Evolutionary conservation across 1,139 yeast species (phyloP).

Genomic region (Yamadazyma conglobata): DNA sequence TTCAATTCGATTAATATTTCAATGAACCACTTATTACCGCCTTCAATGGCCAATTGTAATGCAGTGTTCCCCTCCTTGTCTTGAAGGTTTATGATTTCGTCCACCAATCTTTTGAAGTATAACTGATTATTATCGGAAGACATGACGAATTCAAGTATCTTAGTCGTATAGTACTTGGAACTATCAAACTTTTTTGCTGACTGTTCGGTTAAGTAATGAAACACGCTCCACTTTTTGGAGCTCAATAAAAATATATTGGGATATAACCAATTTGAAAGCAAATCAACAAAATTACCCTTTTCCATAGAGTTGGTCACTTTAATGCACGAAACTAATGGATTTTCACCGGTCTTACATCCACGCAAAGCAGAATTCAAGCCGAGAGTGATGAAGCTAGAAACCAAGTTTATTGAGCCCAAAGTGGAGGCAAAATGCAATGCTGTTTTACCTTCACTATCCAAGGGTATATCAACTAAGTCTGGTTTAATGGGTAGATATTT

Average conservation of each 20-base stretch:
- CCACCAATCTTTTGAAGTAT: conserved; percentile 58
- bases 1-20: conserved; percentile 80
- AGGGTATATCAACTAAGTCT: conserved; percentile 31
- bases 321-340: conserved; percentile 39
- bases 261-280: conserved; percentile 34
- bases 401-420: conserved; percentile 37
- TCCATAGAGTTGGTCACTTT: conserved; percentile 47
- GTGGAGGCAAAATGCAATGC: conserved; percentile 48
- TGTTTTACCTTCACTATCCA: conserved; percentile 42
- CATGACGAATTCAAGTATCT: conserved; percentile 79
- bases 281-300: conserved; percentile 35
- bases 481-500: conserved; percentile 14
- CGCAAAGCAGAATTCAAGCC: conserved; percentile 41
- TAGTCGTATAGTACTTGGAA: conserved; percentile 66
- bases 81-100: conserved; percentile 66
- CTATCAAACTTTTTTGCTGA: conserved; percentile 31
- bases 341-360: conserved; percentile 39
- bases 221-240: conserved; percentile 29
- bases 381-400: conserved; percentile 33
- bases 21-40: conserved; percentile 78
- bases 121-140: conserved; percentile 30
- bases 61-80: conserved; percentile 89
- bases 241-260: conserved; percentile 39
- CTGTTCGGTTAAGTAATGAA: conserved; percentile 35
- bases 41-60: conserved; percentile 84